These are phyloP conservation scores for Carex cristatella DNA, from an alignment of 176 grass and related monocot genomes.

Conservation along the genomic window DNA sequence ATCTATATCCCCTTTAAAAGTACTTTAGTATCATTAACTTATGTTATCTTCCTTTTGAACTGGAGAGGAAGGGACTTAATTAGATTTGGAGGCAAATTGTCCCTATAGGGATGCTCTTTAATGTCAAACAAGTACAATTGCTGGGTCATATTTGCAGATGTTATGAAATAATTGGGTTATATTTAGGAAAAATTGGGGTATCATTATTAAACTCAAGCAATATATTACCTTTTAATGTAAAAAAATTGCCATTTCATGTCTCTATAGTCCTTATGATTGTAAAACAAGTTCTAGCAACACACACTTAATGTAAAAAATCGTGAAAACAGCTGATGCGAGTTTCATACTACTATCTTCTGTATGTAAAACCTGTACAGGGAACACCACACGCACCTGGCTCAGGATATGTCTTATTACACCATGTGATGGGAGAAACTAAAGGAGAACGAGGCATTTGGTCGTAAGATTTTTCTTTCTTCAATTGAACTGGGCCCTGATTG, in stretches of 20 bases:
- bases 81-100: neutral
- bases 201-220: neutral
- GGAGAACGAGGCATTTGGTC: constrained; percentile 97
- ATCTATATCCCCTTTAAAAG: neutral
- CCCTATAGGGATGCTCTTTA: neutral
- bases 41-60: neutral
- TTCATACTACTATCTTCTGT: neutral
- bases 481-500: neutral
- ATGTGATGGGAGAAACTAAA: constrained; percentile 89
- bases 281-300: neutral
- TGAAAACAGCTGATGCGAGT: neutral
- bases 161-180: neutral
- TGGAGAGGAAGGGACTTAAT: neutral
- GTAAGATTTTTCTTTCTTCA: constrained; percentile 54
- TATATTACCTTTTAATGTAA: neutral
- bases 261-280: neutral
- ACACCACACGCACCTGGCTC: constrained; percentile 82
- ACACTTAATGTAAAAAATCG: neutral
- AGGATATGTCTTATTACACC: constrained; percentile 94
- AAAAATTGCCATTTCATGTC: neutral
- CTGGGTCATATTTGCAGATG: neutral
- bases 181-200: neutral
- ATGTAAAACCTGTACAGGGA: constrained; percentile 47
- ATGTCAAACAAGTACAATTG: neutral
- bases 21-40: neutral